Conservation (phyloP, 2,329 filamentous ascomycete genomes). For the Phaeoacremonium minimum region DNA sequence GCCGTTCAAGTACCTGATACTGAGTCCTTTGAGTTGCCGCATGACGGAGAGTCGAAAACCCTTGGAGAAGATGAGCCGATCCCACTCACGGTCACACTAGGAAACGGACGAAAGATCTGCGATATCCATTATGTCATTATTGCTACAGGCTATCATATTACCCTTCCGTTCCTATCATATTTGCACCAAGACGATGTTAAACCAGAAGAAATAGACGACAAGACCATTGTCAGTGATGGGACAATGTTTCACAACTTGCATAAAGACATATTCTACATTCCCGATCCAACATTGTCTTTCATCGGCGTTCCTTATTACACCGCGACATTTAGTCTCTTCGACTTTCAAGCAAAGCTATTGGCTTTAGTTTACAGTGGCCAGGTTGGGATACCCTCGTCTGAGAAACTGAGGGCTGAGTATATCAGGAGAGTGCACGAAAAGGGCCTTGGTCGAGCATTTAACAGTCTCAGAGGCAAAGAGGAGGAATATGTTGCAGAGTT, state of each 20-base stretch:
- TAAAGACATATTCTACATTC: constrained; percentile 69
- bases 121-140: constrained; percentile 60
- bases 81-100: constrained; percentile 45
- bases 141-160: constrained; percentile 66
- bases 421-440: constrained; percentile 19
- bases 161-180: constrained; percentile 57
- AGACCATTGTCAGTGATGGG: constrained; percentile 59
- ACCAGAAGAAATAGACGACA: constrained; percentile 42
- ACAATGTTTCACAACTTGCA: constrained; percentile 62
- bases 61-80: constrained; percentile 28
- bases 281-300: constrained; percentile 59
- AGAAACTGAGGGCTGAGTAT: constrained; percentile 31
- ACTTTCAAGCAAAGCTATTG: constrained; percentile 62
- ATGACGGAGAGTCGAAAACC: constrained; percentile 1
- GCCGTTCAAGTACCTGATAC: constrained; percentile 49
- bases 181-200: constrained; percentile 33
- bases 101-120: constrained; percentile 45
- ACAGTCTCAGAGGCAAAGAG: constrained; percentile 22
- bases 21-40: constrained; percentile 29
- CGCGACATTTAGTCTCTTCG: constrained; percentile 65
- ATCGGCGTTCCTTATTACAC: constrained; percentile 63
- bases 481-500: constrained; percentile 18
- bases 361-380: constrained; percentile 52
- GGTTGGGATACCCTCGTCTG: constrained; percentile 37
- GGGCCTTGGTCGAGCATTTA: constrained; percentile 28